Evolutionary conservation across 208 protist genomes (phyloP), one percentile per base, ranked within the genome.

Genomic region (Angomonas ambiguus): DNA sequence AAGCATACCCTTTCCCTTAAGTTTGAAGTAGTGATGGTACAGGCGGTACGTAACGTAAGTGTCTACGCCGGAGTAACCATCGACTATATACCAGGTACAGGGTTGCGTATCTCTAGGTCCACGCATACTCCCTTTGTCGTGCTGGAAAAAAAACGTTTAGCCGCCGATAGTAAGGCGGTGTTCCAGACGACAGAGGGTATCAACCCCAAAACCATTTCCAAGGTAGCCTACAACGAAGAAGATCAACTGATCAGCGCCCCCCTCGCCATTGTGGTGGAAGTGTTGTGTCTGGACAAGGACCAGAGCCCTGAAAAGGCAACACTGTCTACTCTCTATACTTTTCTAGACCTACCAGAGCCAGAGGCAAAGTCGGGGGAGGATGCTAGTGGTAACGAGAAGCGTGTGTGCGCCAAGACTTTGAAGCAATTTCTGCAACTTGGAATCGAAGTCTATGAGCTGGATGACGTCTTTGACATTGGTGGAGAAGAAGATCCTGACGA

Each of bases 361-460:
- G 34, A 53, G 58, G 35, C 51, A 16, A 42, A 31, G n/a, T 45
- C 13, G 56, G 38, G 32, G 18, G 33, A 25, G 1, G 20, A 34
- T 4, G 41, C 41, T 1, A 11, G 32, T 13, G 48, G 51, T 27
- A 11, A 34, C 55, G 51, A 0, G 49, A 48, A 34, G 33, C 20
- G 33, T 8, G 2, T 69, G 16, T 6, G 31, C 0, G 71, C 74
- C 64, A 71, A 72, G 13, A 76, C 85, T 5, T 73, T 73, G 16
- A 82, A 78, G 74, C 88, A 95, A 74, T 64, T 92, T 3, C 70
- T 95, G 34, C 85, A 95, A 67, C 57, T 81, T 1, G 83, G 84
- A 34, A 27, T 8, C 0, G 81, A 95, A 58, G 85, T 95, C 31
- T 95, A 92, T 64, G 78, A 91, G 48, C 57, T 95, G 5, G 79